Evolutionary conservation across 805 yeast genomes (phyloP), one percentile per base, ranked within the genome.

Genomic region (Maudiozyma saulgeensis): DNA sequence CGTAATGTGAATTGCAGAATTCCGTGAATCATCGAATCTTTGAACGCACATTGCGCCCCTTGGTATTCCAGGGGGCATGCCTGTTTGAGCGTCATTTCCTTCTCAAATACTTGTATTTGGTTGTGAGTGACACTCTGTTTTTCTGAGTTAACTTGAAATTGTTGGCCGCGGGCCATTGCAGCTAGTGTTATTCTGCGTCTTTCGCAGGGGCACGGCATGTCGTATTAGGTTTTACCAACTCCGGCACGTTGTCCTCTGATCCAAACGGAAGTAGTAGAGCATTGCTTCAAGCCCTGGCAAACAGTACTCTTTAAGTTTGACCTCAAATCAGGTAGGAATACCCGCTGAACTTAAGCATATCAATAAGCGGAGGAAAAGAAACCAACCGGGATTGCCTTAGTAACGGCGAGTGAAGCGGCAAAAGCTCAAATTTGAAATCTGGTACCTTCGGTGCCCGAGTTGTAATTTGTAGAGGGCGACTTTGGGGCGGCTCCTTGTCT

Each of bases 21-120:
- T 64, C 65, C 67, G 71, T 67, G 70, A 66, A 66, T 69, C 74
- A 69, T 67, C 69, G 70, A 69, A 67, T 68, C 67, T 68, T 69
- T 68, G 72, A 69, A 69, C 73, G 71, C 73, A 69, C 72, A 68
- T 69, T 69, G 73, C 72, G 64, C 72, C 68, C 64, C 63, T 53
- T 61, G 70, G 69, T 63, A 65, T 60, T 64, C 68, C 69, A 55
- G 57, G 57, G 65, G 66, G 68, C 62, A 66, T 63, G 61, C 68
- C 70, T 67, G 69, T 66, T 63, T 63, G 71, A 66, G 72, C 68
- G 71, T 66, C 69, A 63, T 64, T 64, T 62, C 66, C 61, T 58
- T 60, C 67, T 64, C 64, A 63, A 62, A 61, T 56, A 57, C 44
- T 53, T 38, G 53, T 63, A 63, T 60, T 63, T 63, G 63, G 68